Conservation (phyloP, 2,329 filamentous ascomycete species). For the Cercospora sesami region DNA sequence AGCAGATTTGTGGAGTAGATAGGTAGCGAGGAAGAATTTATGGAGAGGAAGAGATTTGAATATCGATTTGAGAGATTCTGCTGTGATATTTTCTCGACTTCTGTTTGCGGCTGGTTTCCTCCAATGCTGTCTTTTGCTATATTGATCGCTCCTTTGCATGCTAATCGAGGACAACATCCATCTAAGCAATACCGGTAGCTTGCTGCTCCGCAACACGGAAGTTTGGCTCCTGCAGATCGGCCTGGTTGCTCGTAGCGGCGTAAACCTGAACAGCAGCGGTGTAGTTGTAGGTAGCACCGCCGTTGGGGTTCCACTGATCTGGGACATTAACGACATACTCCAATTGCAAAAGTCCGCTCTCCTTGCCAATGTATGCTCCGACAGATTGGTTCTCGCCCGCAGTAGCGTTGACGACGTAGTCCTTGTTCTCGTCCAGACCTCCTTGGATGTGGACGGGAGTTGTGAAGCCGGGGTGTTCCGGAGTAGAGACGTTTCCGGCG, state of each 20-base stretch:
- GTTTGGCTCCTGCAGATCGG: slow-evolving; percentile 21
- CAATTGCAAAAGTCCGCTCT: slow-evolving; percentile 24
- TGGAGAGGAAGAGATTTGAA: neutral
- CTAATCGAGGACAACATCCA: neutral
- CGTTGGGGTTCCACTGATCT: neutral
- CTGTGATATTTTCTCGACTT: neutral
- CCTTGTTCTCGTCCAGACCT: slow-evolving; percentile 16
- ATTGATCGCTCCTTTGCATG: neutral
- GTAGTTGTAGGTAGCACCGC: slow-evolving; percentile 17
- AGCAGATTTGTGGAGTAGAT: neutral
- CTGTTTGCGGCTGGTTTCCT: neutral
- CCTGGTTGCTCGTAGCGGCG: slow-evolving; percentile 25
- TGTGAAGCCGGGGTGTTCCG: slow-evolving; percentile 18
- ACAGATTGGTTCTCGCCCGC: slow-evolving; percentile 17
- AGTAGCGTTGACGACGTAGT: slow-evolving; percentile 18
- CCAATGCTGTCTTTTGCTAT: neutral
- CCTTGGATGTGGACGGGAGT: slow-evolving; percentile 24
- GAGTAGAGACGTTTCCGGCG: neutral
- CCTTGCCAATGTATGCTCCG: slow-evolving; percentile 27
- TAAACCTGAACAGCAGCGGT: slow-evolving; percentile 28
- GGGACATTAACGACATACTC: slow-evolving; percentile 20
- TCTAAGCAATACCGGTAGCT: slow-evolving; percentile 21
- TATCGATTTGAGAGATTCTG: neutral
- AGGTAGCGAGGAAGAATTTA: neutral
- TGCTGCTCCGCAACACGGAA: slow-evolving; percentile 27